Evolutionary conservation across 2,329 filamentous ascomycete species (phyloP), one percentile per base, ranked within the genome.

Genomic region (Dactylellina haptotyla): DNA sequence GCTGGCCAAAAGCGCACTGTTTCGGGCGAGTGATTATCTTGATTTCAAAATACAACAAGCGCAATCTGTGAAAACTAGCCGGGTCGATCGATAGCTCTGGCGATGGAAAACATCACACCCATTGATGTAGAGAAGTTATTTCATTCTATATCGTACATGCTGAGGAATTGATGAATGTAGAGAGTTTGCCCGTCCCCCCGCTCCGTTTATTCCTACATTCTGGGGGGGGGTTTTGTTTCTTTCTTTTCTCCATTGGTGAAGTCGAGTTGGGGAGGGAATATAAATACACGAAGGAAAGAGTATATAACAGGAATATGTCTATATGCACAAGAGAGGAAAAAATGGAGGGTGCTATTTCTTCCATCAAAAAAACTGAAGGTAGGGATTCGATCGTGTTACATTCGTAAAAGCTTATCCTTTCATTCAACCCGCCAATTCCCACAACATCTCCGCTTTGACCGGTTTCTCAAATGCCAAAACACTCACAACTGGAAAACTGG

Each of bases 1-100:
- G n/a, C 20, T 46, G 45, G 39, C 62, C 69, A 73, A 73, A 73
- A 73, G 48, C 37, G 69, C 69, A 66, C 8, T 16, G 34, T 58
- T 58, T 50, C 56, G 50, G 41, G 25, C 54, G 63, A 63, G 30
- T 41, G 25, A 23, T 9, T 10, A 32, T 32, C n/a, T 43, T 25
- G 2, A 45, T 30, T 30, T 12, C 28, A 10, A 39, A 14, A 34
- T 54, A 23, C 34, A 3, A 56, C 4, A 26, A 30, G 20, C 3
- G 12, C n/a, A 41, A 4, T 32, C 20, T n/a, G n/a, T n/a, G n/a
- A n/a, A n/a, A n/a, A n/a, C n/a, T n/a, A n/a, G n/a, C n/a, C n/a
- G n/a, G n/a, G n/a, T n/a, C n/a, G n/a, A n/a, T n/a, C n/a, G n/a
- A n/a, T n/a, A n/a, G n/a, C n/a, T n/a, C n/a, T n/a, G n/a, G n/a